Conservation (phyloP, 2,329 filamentous ascomycete species). For the Curvularia lunata region DNA sequence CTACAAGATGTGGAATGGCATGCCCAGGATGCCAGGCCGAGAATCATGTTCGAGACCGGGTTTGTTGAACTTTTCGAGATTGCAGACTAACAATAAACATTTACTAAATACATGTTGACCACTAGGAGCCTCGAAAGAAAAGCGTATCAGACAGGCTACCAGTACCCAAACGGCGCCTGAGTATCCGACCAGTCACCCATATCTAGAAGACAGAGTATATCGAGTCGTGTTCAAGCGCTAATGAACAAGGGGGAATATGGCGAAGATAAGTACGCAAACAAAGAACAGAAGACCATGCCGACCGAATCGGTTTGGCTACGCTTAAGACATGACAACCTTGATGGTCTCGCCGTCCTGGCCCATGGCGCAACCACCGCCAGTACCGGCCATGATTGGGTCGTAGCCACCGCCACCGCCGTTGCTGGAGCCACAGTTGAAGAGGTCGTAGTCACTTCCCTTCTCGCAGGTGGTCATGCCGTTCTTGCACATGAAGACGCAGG, state of each 20-base stretch:
- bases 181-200: slow-evolving; percentile 25
- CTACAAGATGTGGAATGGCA: neutral
- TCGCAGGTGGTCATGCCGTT: slow-evolving; percentile 42
- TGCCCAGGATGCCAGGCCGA: neutral
- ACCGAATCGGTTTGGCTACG: slow-evolving; percentile 13
- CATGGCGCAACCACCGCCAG: slow-evolving; percentile 45
- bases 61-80: slow-evolving; percentile 17
- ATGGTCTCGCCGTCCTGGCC: slow-evolving; percentile 33
- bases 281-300: slow-evolving; percentile 18
- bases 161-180: slow-evolving; percentile 24
- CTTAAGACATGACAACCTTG: slow-evolving; percentile 35
- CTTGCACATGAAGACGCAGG: slow-evolving; percentile 55
- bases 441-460: slow-evolving; percentile 46
- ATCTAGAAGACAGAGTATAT: slow-evolving; percentile 14
- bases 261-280: slow-evolving; percentile 24
- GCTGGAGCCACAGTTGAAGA: slow-evolving; percentile 45
- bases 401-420: slow-evolving; percentile 39
- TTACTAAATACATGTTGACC: slow-evolving; percentile 37
- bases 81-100: slow-evolving; percentile 29
- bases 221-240: slow-evolving; percentile 25
- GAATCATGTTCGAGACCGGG: neutral
- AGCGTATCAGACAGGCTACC: slow-evolving; percentile 25
- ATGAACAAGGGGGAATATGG: slow-evolving; percentile 29
- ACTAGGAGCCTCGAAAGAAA: slow-evolving; percentile 21
- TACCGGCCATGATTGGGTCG: slow-evolving; percentile 35